Evolutionary conservation across 108 stramenopile genomes (phyloP), one percentile per base, ranked within the genome.

Genomic region (Aurantiochytrium sp.): DNA sequence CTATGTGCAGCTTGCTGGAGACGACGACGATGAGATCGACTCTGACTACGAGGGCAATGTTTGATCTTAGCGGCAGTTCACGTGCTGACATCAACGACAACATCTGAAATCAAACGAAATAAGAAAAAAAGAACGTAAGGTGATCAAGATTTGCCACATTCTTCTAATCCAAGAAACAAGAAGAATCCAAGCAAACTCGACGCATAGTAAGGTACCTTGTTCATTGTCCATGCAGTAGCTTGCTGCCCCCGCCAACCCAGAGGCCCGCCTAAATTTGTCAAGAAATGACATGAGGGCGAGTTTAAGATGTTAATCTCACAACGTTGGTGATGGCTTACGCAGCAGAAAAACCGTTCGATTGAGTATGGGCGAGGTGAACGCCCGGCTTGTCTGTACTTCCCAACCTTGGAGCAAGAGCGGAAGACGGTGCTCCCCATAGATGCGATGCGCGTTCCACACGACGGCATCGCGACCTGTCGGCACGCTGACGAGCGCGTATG

Each of bases 381-480:
- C 23, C 0, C 2, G 49, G 0, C 23, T 55, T 6, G 60, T 87
- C 53, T 60, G 72, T 14, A 88, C 43, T 5, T 5, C 5, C 91
- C 91, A 92, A 19, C 87, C 60, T 19, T 58, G 10, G 44, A 92
- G 73, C 16, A 92, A 60, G 6, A 89, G 44, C 6, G 91, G 91
- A 42, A 92, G 88, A 5, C 91, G 88, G 5, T 14, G 25, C 10
- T 10, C 0, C 25, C 91, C 91, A 47, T 92, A 92, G 42, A 90
- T 45, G 16, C 91, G 25, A 57, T 88, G 90, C 8, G 90, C 53
- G 35, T 92, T 92, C 59, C 87, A 92, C 49, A 89, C 88, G 23
- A 92, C 58, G 14, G 58, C 72, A 44, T 92, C 91, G 18, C 53
- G 88, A 18, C 91, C 91, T 12, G 90, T 76, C 4, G 91, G 91